Evolutionary conservation across 1,284 basidiomycete species (phyloP).

Genomic region (Rhodotorula sp.): DNA sequence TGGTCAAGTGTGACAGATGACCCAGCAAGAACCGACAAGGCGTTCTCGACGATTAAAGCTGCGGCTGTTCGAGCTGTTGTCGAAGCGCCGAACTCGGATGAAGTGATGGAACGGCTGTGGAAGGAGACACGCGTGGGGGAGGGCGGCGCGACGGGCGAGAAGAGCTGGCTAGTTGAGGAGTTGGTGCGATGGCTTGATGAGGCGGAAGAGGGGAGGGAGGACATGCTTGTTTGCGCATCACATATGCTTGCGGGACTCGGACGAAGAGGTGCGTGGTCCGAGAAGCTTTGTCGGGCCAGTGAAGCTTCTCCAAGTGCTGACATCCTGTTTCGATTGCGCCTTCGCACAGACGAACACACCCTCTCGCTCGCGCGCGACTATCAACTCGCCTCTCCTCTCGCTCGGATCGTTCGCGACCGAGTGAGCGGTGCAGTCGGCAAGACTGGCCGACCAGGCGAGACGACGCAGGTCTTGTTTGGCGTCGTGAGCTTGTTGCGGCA

Average conservation of each 20-base stretch:
- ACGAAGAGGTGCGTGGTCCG: constrained; percentile 48
- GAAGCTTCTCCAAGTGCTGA: too few species aligned
- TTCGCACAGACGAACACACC: constrained; percentile 61
- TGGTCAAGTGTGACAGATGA: constrained; percentile 54
- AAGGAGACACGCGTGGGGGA: constrained; percentile 19
- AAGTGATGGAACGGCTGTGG: constrained; percentile 67
- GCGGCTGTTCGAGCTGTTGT: constrained; percentile 79
- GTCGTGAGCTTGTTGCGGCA: constrained; percentile 74
- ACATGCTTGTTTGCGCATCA: constrained; percentile 75
- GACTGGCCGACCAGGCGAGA: constrained; percentile 31
- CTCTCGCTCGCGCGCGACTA: constrained; percentile 55
- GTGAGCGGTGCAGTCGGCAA: neutral
- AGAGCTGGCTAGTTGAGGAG: constrained; percentile 65
- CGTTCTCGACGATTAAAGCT: constrained; percentile 75
- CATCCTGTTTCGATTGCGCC: neutral
- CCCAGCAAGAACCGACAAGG: constrained; percentile 50
- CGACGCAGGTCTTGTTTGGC: constrained; percentile 43
- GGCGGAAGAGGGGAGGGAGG: constrained; percentile 57
- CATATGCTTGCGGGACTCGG: constrained; percentile 78
- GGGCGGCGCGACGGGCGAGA: constrained; percentile 58
- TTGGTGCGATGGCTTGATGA: constrained; percentile 74
- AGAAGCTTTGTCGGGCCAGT: neutral
- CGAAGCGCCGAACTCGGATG: constrained; percentile 75
- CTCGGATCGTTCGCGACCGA: constrained; percentile 17
- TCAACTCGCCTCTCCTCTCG: constrained; percentile 28